Evolutionary conservation across 2,329 filamentous ascomycete species (phyloP), one percentile per base, ranked within the genome.

Genomic region (Incumbomyces lentus): DNA sequence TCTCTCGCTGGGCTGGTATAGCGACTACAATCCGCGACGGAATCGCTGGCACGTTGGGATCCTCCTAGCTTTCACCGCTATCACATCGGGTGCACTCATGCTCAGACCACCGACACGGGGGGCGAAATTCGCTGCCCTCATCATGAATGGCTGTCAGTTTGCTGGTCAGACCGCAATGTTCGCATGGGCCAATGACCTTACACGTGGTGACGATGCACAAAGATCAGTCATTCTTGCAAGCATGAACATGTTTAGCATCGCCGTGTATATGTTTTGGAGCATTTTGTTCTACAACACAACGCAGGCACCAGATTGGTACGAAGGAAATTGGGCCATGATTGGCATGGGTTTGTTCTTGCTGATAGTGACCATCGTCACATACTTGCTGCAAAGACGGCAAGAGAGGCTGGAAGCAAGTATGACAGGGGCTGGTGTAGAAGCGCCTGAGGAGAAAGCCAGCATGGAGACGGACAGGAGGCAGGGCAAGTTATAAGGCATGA

Each of bases 251-350:
- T 51, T 51, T 26, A 49, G 40, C 18, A 49, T 50, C 17, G 52
- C 52, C 7, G 49, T 54, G 30, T 52, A 54, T 40, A 46, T 51
- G 29, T 54, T 50, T 47, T 54, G 52, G 52, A 52, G 49, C 12
- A 50, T 54, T n/a, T 8, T 54, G n/a, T 54, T 54, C 43, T 54
- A 54, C 40, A 52, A 51, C n/a, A 49, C 47, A 6, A 49, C 51
- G 17, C 35, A 52, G 26, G 52, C 40, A 14, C 52, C 52, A 12
- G 40, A 44, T 18, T 50, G 48, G 48, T 38, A 13, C 22, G 22
- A 44, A 18, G 48, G 48, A 10, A 48, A 45, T 35, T 48, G 48
- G 32, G 48, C 45, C n/a, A 50, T 50, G 44, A 47, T 50, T 17
- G 42, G 32, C 17, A 44, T 44, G 36, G 47, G 41, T n/a, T 17